A percentile compares a stretch with the other conserved stretches of the same genome.
Evolutionary conservation across 2,329 filamentous ascomycete genomes (phyloP).

Genomic region (Pestalotiopsis fici): DNA sequence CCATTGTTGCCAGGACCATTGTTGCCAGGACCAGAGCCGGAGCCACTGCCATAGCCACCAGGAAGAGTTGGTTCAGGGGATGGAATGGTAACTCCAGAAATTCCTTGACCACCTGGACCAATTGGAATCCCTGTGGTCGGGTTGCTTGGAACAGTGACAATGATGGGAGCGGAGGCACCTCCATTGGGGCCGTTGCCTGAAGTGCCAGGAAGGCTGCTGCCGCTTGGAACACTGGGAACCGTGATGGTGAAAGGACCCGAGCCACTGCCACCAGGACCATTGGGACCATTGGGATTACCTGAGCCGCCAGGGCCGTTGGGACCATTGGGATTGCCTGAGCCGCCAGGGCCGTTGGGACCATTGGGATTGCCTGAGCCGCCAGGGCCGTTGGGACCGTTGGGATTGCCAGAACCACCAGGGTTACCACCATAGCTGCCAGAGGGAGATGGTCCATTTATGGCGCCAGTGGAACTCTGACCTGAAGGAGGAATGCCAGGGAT

Average conservation of each 20-base stretch:
- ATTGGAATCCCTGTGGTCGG: not conserved
- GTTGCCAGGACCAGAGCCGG: not conserved
- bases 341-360: slow-evolving; percentile 1
- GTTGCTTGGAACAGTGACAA: not conserved
- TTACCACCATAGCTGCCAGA: slow-evolving; percentile 6
- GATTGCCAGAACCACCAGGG: not conserved
- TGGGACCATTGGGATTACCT: not conserved
- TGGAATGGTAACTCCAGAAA: not conserved
- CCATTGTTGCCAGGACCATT: not conserved
- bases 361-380: not conserved
- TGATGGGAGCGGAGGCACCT: not conserved
- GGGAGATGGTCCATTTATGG: not conserved
- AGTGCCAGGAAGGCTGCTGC: not conserved
- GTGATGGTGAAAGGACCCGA: not conserved
- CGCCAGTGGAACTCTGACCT: not conserved
- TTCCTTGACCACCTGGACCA: slow-evolving; percentile 1
- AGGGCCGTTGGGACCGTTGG: slow-evolving; percentile 7
- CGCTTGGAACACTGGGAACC: not conserved
- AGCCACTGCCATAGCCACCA: slow-evolving; percentile 2
- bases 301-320: not conserved
- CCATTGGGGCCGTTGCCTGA: not conserved
- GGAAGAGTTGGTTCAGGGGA: not conserved
- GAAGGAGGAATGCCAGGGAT: not conserved
- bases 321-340: not conserved
- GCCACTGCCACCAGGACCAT: not conserved